Evolutionary conservation across 1,284 basidiomycete species (phyloP).

Genomic region (Trichosporon sp.): DNA sequence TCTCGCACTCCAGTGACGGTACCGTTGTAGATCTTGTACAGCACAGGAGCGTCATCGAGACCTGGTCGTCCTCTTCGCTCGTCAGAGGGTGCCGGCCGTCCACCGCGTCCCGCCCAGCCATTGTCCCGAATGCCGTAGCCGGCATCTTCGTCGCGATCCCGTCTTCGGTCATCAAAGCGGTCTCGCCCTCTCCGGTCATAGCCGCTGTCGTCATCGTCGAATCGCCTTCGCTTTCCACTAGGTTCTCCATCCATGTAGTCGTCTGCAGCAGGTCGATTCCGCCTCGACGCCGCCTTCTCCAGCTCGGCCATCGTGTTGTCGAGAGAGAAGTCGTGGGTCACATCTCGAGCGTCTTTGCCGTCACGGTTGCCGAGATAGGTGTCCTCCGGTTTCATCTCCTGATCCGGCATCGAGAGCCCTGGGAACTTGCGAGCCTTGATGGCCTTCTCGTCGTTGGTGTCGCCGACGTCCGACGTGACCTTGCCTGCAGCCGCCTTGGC

Average conservation of each 20-base stretch:
- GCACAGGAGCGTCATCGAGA: conserved; percentile 74
- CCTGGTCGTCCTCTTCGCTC: conserved; percentile 39
- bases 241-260: conserved; percentile 52
- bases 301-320: conserved; percentile 81
- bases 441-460: conserved; percentile 59
- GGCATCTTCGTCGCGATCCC: conserved; percentile 22
- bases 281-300: conserved; percentile 60
- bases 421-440: conserved; percentile 82
- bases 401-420: conserved; percentile 78
- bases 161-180: conserved; percentile 12
- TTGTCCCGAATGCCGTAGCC: conserved; percentile 18
- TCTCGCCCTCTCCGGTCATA: conserved; percentile 48
- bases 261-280: conserved; percentile 50
- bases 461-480: conserved; percentile 33
- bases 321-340: conserved; percentile 50
- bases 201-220: conserved; percentile 50
- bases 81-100: conserved; percentile 11
- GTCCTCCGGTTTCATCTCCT: conserved; percentile 55
- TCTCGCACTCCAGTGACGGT: conserved; percentile 82
- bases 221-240: conserved; percentile 58
- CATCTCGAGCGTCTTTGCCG: conserved; percentile 58
- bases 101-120: conserved; percentile 26
- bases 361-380: conserved; percentile 52
- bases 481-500: conserved; percentile 30
- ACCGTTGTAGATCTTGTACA: conserved; percentile 94